These are phyloP conservation scores for Hygrocybe punicea DNA, from an alignment of 768 basidiomycete species.

Conservation along the genomic window DNA sequence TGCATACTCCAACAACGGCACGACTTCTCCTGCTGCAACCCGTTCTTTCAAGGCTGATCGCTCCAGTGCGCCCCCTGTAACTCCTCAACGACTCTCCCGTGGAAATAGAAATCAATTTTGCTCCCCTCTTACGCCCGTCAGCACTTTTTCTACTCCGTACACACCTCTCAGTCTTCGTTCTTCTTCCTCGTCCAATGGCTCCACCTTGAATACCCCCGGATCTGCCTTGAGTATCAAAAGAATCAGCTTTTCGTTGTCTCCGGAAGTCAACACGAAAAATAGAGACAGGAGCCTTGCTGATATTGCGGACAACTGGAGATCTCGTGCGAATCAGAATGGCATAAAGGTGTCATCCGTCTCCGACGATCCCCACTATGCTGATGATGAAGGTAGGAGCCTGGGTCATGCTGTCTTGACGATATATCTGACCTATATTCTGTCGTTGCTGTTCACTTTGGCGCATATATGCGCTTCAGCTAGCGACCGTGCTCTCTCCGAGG, in stretches of 20 bases:
- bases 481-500: slow-evolving; percentile 48
- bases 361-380: slow-evolving; percentile 47
- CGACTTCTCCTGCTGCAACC: not conserved
- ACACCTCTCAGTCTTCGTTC: slow-evolving; percentile 70
- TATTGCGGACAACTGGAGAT: slow-evolving; percentile 68
- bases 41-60: slow-evolving; percentile 5
- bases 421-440: slow-evolving; percentile 14
- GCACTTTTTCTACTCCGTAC: slow-evolving; percentile 49
- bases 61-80: slow-evolving; percentile 6
- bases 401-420: not conserved
- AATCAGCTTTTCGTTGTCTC: slow-evolving; percentile 42
- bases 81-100: slow-evolving; percentile 13
- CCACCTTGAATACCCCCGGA: slow-evolving; percentile 60
- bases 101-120: not conserved
- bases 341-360: slow-evolving; percentile 56
- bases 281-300: slow-evolving; percentile 48
- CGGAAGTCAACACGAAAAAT: slow-evolving; percentile 18
- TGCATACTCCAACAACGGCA: not conserved
- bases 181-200: slow-evolving; percentile 51
- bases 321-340: slow-evolving; percentile 65
- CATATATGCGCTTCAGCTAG: slow-evolving; percentile 44
- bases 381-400: slow-evolving; percentile 44
- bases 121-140: slow-evolving; percentile 5
- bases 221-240: slow-evolving; percentile 26
- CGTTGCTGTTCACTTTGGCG: slow-evolving; percentile 17